These are phyloP conservation scores for Cercospora zeae-maydis DNA, from an alignment of 2,329 filamentous ascomycete genomes.

Conservation along the genomic window DNA sequence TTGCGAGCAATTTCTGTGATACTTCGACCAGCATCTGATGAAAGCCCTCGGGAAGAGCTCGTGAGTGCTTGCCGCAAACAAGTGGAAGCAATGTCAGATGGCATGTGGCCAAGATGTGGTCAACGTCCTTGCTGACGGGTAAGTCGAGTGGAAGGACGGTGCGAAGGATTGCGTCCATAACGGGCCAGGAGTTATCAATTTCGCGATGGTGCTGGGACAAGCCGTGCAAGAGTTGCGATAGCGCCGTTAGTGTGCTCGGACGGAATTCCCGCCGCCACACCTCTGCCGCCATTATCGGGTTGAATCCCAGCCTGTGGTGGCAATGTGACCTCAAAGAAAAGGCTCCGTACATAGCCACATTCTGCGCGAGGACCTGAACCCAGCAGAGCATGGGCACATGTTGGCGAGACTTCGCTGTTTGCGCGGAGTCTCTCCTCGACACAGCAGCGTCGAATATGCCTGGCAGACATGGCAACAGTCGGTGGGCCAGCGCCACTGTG, in stretches of 20 bases:
- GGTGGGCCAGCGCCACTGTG: slow-evolving; percentile 19
- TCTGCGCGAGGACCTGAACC: slow-evolving; percentile 19
- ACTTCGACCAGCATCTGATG: slow-evolving; percentile 23
- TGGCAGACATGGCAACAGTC: slow-evolving; percentile 23
- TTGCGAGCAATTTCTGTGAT: slow-evolving; percentile 4
- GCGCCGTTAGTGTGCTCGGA: neutral
- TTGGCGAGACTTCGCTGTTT: slow-evolving; percentile 20
- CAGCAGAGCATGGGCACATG: slow-evolving; percentile 20
- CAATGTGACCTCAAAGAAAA: slow-evolving; percentile 5
- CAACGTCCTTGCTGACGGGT: slow-evolving; percentile 11
- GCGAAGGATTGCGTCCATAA: slow-evolving; percentile 24
- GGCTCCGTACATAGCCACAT: slow-evolving; percentile 4
- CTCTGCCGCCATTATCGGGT: neutral
- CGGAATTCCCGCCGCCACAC: neutral
- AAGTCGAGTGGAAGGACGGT: slow-evolving; percentile 11
- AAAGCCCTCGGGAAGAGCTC: slow-evolving; percentile 29
- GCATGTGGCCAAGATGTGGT: slow-evolving; percentile 24
- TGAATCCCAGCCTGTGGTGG: slow-evolving; percentile 1
- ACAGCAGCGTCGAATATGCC: slow-evolving; percentile 18
- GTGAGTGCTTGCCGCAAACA: slow-evolving; percentile 33
- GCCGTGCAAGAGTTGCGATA: slow-evolving; percentile 14
- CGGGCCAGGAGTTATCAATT: slow-evolving; percentile 24
- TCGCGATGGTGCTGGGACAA: slow-evolving; percentile 17
- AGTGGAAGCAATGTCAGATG: slow-evolving; percentile 27
- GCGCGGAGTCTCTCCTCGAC: slow-evolving; percentile 27